Percentiles rank a stretch among this genome's conserved stretches.
These are phyloP conservation scores for Ricinus communis DNA, from an alignment of 345 rosid genomes.

Conservation along the genomic window DNA sequence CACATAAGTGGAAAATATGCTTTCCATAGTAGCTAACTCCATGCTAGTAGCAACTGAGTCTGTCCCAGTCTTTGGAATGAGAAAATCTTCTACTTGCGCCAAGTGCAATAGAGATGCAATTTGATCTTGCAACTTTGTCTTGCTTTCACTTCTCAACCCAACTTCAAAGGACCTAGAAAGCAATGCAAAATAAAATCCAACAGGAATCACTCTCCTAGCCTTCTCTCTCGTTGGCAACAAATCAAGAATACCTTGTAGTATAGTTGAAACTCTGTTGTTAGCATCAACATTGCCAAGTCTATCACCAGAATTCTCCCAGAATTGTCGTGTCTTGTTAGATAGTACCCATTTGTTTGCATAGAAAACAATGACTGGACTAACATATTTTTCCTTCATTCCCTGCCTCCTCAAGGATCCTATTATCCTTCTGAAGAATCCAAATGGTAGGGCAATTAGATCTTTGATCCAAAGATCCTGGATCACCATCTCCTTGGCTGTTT, in stretches of 20 bases:
- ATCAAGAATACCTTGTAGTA: slow-evolving; percentile 56
- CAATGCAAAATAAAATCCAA: slow-evolving; percentile 70
- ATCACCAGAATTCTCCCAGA: slow-evolving; percentile 39
- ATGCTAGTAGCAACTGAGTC: slow-evolving; percentile 40
- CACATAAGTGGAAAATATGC: slow-evolving; percentile 48
- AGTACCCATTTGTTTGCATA: slow-evolving; percentile 60
- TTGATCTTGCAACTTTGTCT: slow-evolving; percentile 51
- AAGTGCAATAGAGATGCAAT: slow-evolving; percentile 50
- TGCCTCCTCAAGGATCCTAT: slow-evolving; percentile 72
- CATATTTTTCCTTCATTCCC: slow-evolving; percentile 82
- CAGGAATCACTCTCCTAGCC: slow-evolving; percentile 52
- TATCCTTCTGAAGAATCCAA: slow-evolving; percentile 66
- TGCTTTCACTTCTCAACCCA: slow-evolving; percentile 41
- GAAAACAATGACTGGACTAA: slow-evolving; percentile 60
- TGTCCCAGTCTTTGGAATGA: slow-evolving; percentile 36
- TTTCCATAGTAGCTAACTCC: slow-evolving; percentile 58
- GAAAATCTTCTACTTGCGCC: slow-evolving; percentile 54
- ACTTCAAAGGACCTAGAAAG: slow-evolving; percentile 48
- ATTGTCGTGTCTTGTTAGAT: slow-evolving; percentile 41
- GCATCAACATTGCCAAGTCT: slow-evolving; percentile 15
- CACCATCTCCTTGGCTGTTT: slow-evolving; percentile 38
- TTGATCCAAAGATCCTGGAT: slow-evolving; percentile 69
- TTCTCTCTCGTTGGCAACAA: slow-evolving; percentile 54
- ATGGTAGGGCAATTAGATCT: slow-evolving; percentile 67
- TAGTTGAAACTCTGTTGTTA: slow-evolving; percentile 23